Evolutionary conservation across 1,284 basidiomycete genomes (phyloP), one percentile per base, ranked within the genome.

Genomic region (Malassezia vespertilionis): DNA sequence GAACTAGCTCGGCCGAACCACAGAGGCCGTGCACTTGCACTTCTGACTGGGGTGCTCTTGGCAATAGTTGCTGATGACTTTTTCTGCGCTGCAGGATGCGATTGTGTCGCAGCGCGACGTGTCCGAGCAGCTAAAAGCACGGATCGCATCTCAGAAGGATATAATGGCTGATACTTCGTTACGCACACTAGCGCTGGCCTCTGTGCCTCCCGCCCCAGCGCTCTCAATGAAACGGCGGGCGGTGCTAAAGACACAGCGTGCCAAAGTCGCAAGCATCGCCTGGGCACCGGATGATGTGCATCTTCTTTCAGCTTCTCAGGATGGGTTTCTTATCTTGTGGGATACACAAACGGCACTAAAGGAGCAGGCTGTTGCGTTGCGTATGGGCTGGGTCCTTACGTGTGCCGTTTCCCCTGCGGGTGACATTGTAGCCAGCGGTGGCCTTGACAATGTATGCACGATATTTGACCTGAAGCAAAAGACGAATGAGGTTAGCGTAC

Each of bases 271-370:
- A 73, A 90, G 93, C 39, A 91, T 97, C 83, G 91, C 96, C 73
- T 99, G 93, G 93, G 84, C 91, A 15, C 82, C 82, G 48, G 93
- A 97, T 76, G 82, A 87, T 69, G 79, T 89, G 64, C 93, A 97
- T 76, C 80, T 97, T 54, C 91, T 99, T 33, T 96, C 91, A 10
- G 91, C 93, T 20, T 96, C 91, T 4, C 91, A 99, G 72, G 91
- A 99, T 70, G 93, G 93, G 53, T 96, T 97, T 74, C 80, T 99
- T 49, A 96, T 99, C 71, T 88, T 99, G 41, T 99, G 91, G 91
- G 91, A 99, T 73, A 91, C 93, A 33, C 96, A 96, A 75, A 95
- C 91, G 8, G 93, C 89, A 54, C 96, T 97, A 79, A 97, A 97
- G 76, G 91, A 97, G 47, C 90, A 97, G 72, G 91, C 91, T 58